Base-by-base conservation (phyloP, 2,329 filamentous ascomycete genomes). In the Byssoonygena ceratinophila region DNA sequence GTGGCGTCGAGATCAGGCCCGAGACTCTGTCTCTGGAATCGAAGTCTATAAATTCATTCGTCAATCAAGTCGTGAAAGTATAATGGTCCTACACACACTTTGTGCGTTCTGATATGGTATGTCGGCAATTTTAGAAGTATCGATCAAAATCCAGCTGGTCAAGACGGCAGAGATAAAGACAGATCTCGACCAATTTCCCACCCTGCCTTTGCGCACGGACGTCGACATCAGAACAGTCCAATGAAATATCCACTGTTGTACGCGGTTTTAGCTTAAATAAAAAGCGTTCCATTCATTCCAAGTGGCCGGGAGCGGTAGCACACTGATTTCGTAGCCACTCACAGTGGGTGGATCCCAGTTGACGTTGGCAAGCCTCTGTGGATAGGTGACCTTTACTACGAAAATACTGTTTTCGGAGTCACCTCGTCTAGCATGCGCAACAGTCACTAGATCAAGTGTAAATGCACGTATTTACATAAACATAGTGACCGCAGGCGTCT, bases 1-100 rank as follows among this genome's bases (percentile, higher is more conserved):
- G 46, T 50, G 47, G 47, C 47, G 47, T 50, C 25, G 27, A 43
- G 27, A 41, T 43, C 47, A 34, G 27, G 31, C 39, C 47, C 39
- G 47, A 23, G 25, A 41, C 16, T 43, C 36, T 41, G 36, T 50
- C 37, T 25, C 22, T 41, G 36, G 47, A 43, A 12, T 23, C 25
- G 12, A 39, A 9, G 32, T 32, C 25, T 34, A 20, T 8, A 1
- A 20, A 20, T 34, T 41, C 25, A 50, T 40, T 50, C 39, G 36
- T 41, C 36, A 34, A 25, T 22, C 18, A 23, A n/a, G 23, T 44
- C 23, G 23, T 22, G 6, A 44, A 12, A 27, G 27, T 44, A 6
- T 25, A 14, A 16, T 27, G n/a, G 37, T 18, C n/a, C n/a, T n/a
- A n/a, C n/a, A n/a, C n/a, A n/a, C n/a, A n/a, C n/a, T n/a, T n/a